Base-by-base conservation (phyloP, 2,329 filamentous ascomycete genomes). In the Microdochium trichocladiopsis region DNA sequence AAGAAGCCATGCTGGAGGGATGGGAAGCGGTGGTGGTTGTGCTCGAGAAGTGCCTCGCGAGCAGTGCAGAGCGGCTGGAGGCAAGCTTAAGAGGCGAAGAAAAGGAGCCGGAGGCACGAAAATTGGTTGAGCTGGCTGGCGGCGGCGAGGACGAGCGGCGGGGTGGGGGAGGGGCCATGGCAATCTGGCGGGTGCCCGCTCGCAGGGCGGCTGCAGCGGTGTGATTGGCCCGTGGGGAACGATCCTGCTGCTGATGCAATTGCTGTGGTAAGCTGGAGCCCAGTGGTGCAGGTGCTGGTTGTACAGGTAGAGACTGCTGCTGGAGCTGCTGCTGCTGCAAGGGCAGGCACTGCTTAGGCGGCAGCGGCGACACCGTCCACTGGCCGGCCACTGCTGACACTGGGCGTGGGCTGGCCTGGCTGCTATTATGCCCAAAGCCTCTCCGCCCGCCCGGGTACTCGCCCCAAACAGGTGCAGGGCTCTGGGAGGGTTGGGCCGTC, bases 1-100 rank as follows among this genome's bases (percentile, higher is more conserved):
- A 80, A 58, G 82, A 79, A 58, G 83, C 72, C 77, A 87, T 84
- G 66, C 74, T 78, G 63, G 61, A 51, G 59, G 56, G 50, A 51
- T 36, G 51, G 56, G 52, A 52, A 47, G 48, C 12, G 56, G 56
- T 21, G 49, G 48, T 48, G 53, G 54, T 51, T 50, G 64, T 63
- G 58, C 65, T 67, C 62, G 75, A 75, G 53, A 82, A 66, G 60
- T 82, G 79, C 55, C 76, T 73, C 66, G 78, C 78, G 59, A 83
- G 73, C 66, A 80, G 78, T 48, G 74, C 70, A 71, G 23, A 25
- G 47, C 47, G 51, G 55, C 51, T 55, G 25, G 63, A 61, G 51
- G 49, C 51, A 51, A 49, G 51, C 48, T 50, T 47, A 22, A 50
- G 49, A 52, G 55, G 47, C 51, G 55, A 51, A 51, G 52, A 52